Percentiles rank a stretch among this genome's conserved stretches.
phyloP scores from a whole-genome alignment of 768 basidiomycete species.

The Panus rudis region DNA sequence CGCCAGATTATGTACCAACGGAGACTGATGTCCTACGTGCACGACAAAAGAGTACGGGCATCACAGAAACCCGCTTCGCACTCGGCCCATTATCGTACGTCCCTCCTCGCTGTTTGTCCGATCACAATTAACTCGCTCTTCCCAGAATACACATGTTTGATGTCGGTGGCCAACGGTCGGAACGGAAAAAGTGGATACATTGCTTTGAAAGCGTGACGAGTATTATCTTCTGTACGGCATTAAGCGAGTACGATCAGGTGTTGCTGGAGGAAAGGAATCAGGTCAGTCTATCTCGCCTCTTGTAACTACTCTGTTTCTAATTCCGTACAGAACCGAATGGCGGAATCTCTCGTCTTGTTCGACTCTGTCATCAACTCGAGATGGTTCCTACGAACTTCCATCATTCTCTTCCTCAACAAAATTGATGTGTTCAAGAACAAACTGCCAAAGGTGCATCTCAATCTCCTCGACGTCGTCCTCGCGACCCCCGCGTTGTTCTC shows the following conservation, averaged over 20 bases:
- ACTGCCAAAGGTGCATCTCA: slow-evolving; percentile 41
- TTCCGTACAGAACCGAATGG: slow-evolving; percentile 61
- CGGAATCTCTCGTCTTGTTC: slow-evolving; percentile 67
- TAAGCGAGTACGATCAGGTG: slow-evolving; percentile 75
- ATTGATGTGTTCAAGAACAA: slow-evolving; percentile 76
- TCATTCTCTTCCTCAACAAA: slow-evolving; percentile 66
- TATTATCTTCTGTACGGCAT: slow-evolving; percentile 70
- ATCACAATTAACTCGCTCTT: background rate
- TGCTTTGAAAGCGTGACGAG: slow-evolving; percentile 77
- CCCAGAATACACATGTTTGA: slow-evolving; percentile 65
- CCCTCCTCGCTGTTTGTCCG: background rate
- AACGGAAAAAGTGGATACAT: slow-evolving; percentile 56
- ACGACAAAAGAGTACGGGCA: slow-evolving; percentile 85
- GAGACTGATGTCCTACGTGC: slow-evolving; percentile 84
- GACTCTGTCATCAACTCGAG: slow-evolving; percentile 75
- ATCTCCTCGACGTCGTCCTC: background rate
- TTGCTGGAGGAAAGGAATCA: slow-evolving; percentile 61
- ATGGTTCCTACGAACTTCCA: slow-evolving; percentile 63
- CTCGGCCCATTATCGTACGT: slow-evolving; percentile 47
- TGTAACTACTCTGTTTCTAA: background rate
- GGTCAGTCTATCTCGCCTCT: slow-evolving; percentile 30
- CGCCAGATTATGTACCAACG: slow-evolving; percentile 74
- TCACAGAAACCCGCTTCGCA: slow-evolving; percentile 79
- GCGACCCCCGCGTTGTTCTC: background rate
- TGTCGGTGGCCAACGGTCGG: slow-evolving; percentile 60